Conservation (phyloP, 257 asterid species). For the Marsdenia floribunda region DNA sequence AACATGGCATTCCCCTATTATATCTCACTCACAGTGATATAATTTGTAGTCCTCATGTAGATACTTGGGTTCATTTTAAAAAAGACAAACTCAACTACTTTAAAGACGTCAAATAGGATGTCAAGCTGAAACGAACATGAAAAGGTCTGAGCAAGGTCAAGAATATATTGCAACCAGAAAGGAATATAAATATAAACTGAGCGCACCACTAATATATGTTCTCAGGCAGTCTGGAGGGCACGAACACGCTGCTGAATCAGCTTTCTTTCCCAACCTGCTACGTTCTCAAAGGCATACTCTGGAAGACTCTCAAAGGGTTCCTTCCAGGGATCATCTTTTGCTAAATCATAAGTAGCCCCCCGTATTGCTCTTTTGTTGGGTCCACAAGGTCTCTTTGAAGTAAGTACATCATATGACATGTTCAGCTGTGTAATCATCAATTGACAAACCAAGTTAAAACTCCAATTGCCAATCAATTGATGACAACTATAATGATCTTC, state of each 20-base stretch:
- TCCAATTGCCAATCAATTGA: background rate
- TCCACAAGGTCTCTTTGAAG: constrained; percentile 86
- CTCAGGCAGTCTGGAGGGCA: constrained; percentile 49
- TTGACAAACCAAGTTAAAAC: constrained; percentile 3
- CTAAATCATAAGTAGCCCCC: constrained; percentile 86
- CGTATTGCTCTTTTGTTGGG: constrained; percentile 75
- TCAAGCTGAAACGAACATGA: background rate
- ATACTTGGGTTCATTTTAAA: background rate
- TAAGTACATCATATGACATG: constrained; percentile 53
- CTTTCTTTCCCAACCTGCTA: constrained; percentile 81
- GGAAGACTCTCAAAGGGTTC: constrained; percentile 82
- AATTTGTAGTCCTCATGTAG: background rate
- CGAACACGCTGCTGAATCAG: constrained; percentile 70
- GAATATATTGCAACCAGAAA: background rate
- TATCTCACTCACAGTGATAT: background rate
- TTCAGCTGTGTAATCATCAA: constrained; percentile 47
- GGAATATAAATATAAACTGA: background rate
- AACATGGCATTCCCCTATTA: background rate
- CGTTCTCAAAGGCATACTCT: constrained; percentile 56
- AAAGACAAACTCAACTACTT: background rate
- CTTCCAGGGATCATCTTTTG: constrained; percentile 66
- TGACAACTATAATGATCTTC: background rate
- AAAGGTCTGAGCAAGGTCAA: background rate
- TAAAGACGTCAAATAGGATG: background rate
- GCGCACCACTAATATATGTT: background rate